These are phyloP conservation scores for Daldinia sp. DNA, from an alignment of 2,329 filamentous ascomycete species.

Conservation along the genomic window DNA sequence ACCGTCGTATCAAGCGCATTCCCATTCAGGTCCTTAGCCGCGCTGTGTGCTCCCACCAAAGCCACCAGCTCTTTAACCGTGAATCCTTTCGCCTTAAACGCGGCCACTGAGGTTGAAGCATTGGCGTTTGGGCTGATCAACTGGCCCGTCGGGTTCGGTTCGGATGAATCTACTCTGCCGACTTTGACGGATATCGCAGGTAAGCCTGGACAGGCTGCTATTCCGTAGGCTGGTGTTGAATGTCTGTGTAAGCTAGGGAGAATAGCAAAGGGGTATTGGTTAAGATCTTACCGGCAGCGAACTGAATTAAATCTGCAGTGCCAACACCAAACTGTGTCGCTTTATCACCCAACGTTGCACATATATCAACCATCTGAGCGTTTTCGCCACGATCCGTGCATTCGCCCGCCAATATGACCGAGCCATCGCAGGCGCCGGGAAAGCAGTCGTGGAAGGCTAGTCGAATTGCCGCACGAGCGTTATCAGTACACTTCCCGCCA, in stretches of 20 bases:
- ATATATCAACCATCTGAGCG: conserved; percentile 39
- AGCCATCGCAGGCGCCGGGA: conserved; percentile 43
- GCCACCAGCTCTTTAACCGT: conserved; percentile 40
- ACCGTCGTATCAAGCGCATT: conserved; percentile 39
- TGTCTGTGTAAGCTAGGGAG: neutral
- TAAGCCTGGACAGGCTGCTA: conserved; percentile 37
- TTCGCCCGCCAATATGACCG: conserved; percentile 43
- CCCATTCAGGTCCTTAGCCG: conserved; percentile 38
- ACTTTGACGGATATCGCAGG: conserved; percentile 40
- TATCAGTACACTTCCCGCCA: conserved; percentile 38
- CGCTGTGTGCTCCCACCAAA: conserved; percentile 42
- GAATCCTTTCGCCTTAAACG: conserved; percentile 41
- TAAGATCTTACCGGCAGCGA: conserved; percentile 42
- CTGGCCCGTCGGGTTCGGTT: conserved; percentile 33
- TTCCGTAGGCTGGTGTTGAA: conserved; percentile 37
- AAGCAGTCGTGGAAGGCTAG: conserved; percentile 46
- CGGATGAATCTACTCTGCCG: conserved; percentile 40
- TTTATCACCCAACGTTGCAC: conserved; percentile 37
- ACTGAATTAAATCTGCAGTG: conserved; percentile 43
- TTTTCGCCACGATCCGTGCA: conserved; percentile 43
- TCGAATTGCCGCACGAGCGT: conserved; percentile 43
- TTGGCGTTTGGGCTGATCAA: conserved; percentile 31
- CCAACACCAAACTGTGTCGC: conserved; percentile 40
- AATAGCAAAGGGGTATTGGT: neutral
- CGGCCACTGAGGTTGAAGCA: conserved; percentile 31